Base-by-base conservation (phyloP, 225 moss, liverwort and hornwort species). In the Polytrichum formosum region DNA sequence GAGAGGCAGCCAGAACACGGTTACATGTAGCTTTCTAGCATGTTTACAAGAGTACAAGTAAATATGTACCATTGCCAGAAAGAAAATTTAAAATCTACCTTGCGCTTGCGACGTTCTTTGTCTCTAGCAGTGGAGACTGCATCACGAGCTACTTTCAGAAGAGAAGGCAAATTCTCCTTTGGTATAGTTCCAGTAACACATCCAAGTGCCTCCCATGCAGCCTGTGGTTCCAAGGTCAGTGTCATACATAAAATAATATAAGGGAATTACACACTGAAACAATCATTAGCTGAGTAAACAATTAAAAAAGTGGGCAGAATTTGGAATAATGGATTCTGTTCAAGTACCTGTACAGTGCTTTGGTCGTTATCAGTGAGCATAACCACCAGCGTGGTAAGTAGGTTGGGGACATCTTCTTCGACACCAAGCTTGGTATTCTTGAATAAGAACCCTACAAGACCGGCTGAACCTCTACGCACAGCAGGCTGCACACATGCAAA, bases 101-200 rank as follows among this genome's bases (percentile, higher is more conserved):
- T 99, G 46, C 94, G 91, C 74, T 91, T 99, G 13, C 98, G 94
- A 29, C 98, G 94, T 80, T 99, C 98, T 76, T 94, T 99, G 80
- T 94, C 94, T 77, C 91, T 85, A 30, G 91, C 94, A 59, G 92
- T 94, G 21, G 98, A 99, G 74, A 99, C 84, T 73, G 98, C 94
- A 89, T 99, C 98, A 28, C 98, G 92, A 60, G 88, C 87, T 72
- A 86, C 82, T 83, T 93, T 99, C 59, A 99, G 82, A 55, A 92
- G 72, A 37, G 89, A 90, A 21, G 94, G 94, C 66, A 91, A 74
- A 31, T 75, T 83, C 67, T 94, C 94, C 65, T 99, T 99, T 9
- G 84, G 73, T 63, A 99, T 80, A 30, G 90, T 90, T 46, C 92
- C 87, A 19, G 91, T 84, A 29, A 99, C 83, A 80, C 83, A 88